These are phyloP conservation scores for Yamadazyma membranifaciens DNA, from an alignment of 1,139 yeast genomes.

Conservation along the genomic window DNA sequence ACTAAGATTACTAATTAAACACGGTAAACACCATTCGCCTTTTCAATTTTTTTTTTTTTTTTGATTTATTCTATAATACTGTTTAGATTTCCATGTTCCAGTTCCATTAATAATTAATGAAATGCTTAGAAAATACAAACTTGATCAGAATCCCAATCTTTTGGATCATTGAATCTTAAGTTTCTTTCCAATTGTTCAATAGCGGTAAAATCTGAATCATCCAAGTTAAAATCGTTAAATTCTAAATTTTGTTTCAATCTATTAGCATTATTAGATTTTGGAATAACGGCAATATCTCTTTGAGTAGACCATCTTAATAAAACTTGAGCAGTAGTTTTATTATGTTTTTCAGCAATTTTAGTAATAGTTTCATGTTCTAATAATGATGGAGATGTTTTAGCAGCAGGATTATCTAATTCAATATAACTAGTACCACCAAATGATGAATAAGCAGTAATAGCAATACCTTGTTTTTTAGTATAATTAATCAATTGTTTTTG, in stretches of 20 bases:
- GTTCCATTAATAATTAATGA: no score
- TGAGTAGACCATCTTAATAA: constrained; percentile 82
- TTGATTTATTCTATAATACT: background rate
- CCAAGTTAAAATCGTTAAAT: constrained; percentile 53
- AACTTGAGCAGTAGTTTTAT: constrained; percentile 59
- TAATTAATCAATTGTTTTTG: constrained; percentile 67
- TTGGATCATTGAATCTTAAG: constrained; percentile 82
- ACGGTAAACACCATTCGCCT: background rate
- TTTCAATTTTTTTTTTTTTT: background rate
- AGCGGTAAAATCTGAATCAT: constrained; percentile 50
- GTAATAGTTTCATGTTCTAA: constrained; percentile 54
- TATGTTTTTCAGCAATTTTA: constrained; percentile 53
- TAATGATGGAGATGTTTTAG: constrained; percentile 50
- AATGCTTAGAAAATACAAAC: constrained; percentile 15
- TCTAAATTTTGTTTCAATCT: constrained; percentile 58
- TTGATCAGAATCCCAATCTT: constrained; percentile 17
- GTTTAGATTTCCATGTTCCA: background rate
- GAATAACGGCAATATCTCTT: constrained; percentile 68
- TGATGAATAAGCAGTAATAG: constrained; percentile 82
- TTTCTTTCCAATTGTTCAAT: constrained; percentile 60
- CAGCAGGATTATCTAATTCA: constrained; percentile 55
- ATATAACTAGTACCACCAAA: constrained; percentile 75
- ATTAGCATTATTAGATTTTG: constrained; percentile 66
- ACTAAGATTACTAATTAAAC: constrained; percentile 4
- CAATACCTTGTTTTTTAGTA: constrained; percentile 60